A percentile compares a stretch with the other conserved stretches of the same genome.
Conservation (phyloP, 2,329 filamentous ascomycete genomes). For the Spiromastix sp. region DNA sequence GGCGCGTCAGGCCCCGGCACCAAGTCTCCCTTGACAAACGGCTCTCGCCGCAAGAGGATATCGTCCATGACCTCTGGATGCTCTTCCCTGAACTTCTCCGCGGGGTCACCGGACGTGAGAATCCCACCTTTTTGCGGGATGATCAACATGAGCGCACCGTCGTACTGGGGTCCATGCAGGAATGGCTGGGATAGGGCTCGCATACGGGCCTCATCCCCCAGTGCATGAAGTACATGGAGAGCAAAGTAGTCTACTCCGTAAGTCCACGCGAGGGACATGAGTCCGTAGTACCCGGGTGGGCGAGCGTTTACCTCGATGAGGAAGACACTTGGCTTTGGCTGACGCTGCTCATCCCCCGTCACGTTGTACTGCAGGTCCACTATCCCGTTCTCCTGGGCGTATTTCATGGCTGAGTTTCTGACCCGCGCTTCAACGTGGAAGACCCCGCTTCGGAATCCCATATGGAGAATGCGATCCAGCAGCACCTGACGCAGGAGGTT, state of each 20-base stretch:
- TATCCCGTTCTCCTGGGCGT: constrained; percentile 7
- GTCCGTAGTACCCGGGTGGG: constrained; percentile 12
- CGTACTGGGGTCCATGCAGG: constrained; percentile 9
- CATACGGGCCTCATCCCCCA: constrained; percentile 5
- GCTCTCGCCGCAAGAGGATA: constrained; percentile 6
- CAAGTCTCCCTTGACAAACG: constrained; percentile 4
- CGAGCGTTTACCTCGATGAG: constrained; percentile 21
- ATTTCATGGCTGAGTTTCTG: constrained; percentile 14
- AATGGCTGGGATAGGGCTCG: constrained; percentile 15
- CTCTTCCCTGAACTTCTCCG: constrained; percentile 2
- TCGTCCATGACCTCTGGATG: constrained; percentile 3
- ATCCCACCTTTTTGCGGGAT: constrained; percentile 5
- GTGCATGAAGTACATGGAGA: not conserved
- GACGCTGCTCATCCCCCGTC: not conserved
- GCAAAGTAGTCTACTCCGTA: constrained; percentile 18
- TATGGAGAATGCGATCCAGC: constrained; percentile 11
- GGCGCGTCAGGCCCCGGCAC: constrained; percentile 7
- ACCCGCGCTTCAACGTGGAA: constrained; percentile 22
- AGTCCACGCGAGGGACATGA: constrained; percentile 6
- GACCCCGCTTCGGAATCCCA: constrained; percentile 18
- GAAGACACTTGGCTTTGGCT: constrained; percentile 7
- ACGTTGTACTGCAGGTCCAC: constrained; percentile 9
- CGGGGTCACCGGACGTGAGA: constrained; percentile 9
- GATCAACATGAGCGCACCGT: constrained; percentile 5
- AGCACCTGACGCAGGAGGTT: constrained; percentile 10